A percentile compares a stretch with the other conserved stretches of the same genome.
Conservation (phyloP, 2,329 filamentous ascomycete species). For the Zelopaecilomyces penicillatus region DNA sequence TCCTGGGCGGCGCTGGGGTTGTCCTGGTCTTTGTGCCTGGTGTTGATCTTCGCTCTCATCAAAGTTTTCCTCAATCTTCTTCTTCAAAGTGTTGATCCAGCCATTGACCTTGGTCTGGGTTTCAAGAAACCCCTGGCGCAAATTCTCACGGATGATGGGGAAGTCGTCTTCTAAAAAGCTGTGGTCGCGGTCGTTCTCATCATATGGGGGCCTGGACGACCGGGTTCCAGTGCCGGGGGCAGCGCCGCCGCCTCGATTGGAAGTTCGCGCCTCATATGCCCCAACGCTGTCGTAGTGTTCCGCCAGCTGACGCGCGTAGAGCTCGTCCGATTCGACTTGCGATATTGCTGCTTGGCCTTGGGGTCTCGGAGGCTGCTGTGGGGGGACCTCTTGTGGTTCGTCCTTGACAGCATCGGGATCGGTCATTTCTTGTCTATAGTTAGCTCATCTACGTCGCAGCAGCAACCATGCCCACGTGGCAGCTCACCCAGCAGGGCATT, state of each 20-base stretch:
- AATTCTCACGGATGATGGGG: conserved; percentile 83
- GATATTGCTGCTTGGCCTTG: conserved; percentile 54
- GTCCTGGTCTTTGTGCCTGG: conserved; percentile 21
- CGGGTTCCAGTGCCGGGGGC: conserved; percentile 16
- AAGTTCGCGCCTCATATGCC: conserved; percentile 49
- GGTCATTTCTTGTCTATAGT: conserved; percentile 54
- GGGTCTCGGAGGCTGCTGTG: conserved; percentile 76
- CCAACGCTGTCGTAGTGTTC: conserved; percentile 71
- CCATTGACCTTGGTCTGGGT: conserved; percentile 88
- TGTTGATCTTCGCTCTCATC: conserved; percentile 52
- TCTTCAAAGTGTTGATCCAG: conserved; percentile 87
- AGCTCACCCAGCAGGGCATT: conserved; percentile 74
- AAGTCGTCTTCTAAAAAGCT: conserved; percentile 96
- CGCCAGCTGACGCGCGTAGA: conserved; percentile 85
- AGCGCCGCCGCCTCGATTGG: conserved; percentile 35
- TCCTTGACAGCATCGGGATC: conserved; percentile 60
- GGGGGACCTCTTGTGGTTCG: conserved; percentile 47
- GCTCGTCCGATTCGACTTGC: conserved; percentile 84
- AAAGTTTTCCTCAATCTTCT: conserved; percentile 86
- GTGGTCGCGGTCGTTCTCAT: conserved; percentile 52
- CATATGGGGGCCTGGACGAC: background rate
- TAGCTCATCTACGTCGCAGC: background rate
- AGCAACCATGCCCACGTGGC: background rate
- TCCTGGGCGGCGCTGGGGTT: conserved; percentile 42
- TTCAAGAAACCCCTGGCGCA: conserved; percentile 89